phyloP scores from a whole-genome alignment of 2,329 filamentous ascomycete genomes.

The Calonectria honghensis region DNA sequence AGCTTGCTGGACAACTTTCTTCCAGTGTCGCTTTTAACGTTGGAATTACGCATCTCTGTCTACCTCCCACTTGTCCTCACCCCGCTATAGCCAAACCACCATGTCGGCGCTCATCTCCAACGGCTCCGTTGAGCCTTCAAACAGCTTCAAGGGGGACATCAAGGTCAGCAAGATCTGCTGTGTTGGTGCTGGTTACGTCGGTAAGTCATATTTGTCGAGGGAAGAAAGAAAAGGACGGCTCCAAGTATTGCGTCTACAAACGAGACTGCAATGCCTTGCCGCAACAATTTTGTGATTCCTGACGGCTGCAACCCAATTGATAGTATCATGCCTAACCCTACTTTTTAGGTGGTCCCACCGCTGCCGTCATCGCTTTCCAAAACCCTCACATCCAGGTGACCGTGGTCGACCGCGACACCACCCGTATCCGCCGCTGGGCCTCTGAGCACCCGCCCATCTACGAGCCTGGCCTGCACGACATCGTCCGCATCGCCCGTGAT shows the following conservation, averaged over 20 bases:
- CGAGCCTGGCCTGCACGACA: constrained; percentile 81
- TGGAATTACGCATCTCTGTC: constrained; percentile 48
- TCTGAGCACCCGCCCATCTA: constrained; percentile 84
- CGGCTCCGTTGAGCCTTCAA: constrained; percentile 56
- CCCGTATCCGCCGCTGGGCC: constrained; percentile 83
- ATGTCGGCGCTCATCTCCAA: constrained; percentile 58
- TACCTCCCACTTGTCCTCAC: constrained; percentile 37
- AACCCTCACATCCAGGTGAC: constrained; percentile 83
- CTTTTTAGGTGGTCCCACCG: constrained; percentile 80
- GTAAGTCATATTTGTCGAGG: constrained; percentile 66
- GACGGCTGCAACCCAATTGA: constrained; percentile 44
- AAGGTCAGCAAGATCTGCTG: constrained; percentile 79
- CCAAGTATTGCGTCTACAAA: neutral
- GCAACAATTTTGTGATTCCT: neutral
- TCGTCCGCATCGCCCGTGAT: constrained; percentile 79
- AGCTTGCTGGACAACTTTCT: constrained; percentile 43
- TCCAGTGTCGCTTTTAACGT: constrained; percentile 50
- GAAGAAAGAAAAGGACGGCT: neutral
- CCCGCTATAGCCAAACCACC: constrained; percentile 44
- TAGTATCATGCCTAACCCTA: constrained; percentile 41
- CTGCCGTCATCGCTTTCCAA: constrained; percentile 83
- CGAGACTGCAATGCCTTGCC: neutral
- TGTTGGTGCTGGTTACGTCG: constrained; percentile 85
- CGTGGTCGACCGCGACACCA: constrained; percentile 82
- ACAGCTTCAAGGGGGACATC: constrained; percentile 56